Conservation (phyloP, 306 rosid genomes). For the Spatholobus suberectus region DNA sequence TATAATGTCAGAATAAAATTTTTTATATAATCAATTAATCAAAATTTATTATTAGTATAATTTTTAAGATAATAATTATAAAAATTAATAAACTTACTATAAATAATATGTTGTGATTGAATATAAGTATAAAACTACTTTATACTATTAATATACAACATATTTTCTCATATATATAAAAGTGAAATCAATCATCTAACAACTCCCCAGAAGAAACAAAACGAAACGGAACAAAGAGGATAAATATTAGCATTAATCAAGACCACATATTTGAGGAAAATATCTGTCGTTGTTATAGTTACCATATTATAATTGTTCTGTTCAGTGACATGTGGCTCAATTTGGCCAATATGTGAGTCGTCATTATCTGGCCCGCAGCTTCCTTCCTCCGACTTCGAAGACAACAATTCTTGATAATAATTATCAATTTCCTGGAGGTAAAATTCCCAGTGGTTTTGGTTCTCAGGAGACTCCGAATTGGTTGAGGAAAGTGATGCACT, state of each 20-base stretch:
- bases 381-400: constrained; percentile 54
- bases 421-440: constrained; percentile 63
- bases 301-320: constrained; percentile 56
- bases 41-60: no score
- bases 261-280: constrained; percentile 49
- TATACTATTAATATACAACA: no score
- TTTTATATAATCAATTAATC: no score
- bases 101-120: no score
- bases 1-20: no score
- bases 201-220: constrained; percentile 48
- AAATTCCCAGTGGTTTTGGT: constrained; percentile 64
- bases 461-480: constrained; percentile 45
- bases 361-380: constrained; percentile 46
- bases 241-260: constrained; percentile 31
- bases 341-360: constrained; percentile 48
- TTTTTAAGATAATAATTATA: no score
- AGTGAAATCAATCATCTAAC: constrained; percentile 40
- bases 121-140: no score
- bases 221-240: constrained; percentile 34
- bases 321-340: constrained; percentile 53
- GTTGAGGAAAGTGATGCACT: constrained; percentile 48
- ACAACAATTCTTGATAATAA: constrained; percentile 58
- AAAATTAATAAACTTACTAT: no score
- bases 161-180: background rate
- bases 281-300: constrained; percentile 42